Evolutionary conservation across 768 basidiomycete species (phyloP).

Genomic region (Phylloporus rhodoxanthus): DNA sequence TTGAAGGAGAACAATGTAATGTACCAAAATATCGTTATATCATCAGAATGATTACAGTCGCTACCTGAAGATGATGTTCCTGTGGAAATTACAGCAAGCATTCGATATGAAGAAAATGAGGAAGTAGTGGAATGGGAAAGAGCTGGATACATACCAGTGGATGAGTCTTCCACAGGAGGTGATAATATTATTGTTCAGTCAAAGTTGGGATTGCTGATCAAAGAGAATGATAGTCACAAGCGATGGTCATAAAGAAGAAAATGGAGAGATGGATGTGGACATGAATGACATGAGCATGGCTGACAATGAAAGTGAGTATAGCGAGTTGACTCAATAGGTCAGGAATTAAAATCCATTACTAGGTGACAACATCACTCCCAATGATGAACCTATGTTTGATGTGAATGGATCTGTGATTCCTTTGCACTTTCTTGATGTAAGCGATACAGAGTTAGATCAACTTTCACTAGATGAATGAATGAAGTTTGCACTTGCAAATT

Average conservation of each 20-base stretch:
- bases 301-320: no score
- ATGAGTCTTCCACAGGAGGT: constrained; percentile 10
- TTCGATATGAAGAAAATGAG: constrained; percentile 17
- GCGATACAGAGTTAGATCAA: neutral
- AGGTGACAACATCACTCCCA: no score
- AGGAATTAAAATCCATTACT: no score
- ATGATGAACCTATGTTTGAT: neutral
- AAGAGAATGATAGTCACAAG: neutral
- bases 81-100: constrained; percentile 16
- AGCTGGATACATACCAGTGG: constrained; percentile 24
- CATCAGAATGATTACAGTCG: constrained; percentile 8
- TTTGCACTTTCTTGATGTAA: neutral
- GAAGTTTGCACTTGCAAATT: neutral
- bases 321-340: no score
- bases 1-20: constrained; percentile 28
- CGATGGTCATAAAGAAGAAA: no score
- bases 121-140: constrained; percentile 21
- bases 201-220: neutral
- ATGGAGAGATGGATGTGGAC: no score
- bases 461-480: neutral
- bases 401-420: constrained; percentile 11
- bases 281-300: no score
- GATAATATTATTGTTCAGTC: neutral
- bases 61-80: constrained; percentile 33
- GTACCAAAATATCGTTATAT: constrained; percentile 25